Evolutionary conservation across 306 rosid genomes (phyloP), one percentile per base, ranked within the genome.

Genomic region (Clitoria ternatea): DNA sequence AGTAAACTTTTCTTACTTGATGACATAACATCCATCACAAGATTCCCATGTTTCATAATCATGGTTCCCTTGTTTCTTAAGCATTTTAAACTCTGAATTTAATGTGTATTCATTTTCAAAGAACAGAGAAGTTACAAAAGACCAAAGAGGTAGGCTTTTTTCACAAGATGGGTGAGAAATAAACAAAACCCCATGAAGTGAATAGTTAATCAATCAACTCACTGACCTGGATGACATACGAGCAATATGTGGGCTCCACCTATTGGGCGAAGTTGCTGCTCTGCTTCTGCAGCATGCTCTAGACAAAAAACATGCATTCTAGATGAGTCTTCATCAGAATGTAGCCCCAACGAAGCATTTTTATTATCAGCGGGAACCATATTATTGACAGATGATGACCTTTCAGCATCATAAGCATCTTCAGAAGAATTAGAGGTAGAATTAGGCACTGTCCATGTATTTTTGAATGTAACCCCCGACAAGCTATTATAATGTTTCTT

Each of bases 221-320:
- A 45, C 82, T 55, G 62, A 95, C 99, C 99, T 89, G 97, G 97
- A 89, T 95, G 99, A 71, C 99, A 95, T 49, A 90, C 87, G 69
- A 95, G 92, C 63, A 87, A 54, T 75, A 91, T 84, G 66, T 89
- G 80, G 45, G 87, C 96, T 70, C 99, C 97, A 57, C 99, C 99
- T 47, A 95, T 82, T 54, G 91, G 84, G 43, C 82, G 88, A 77
- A 95, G 97, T 81, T 81, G 96, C 86, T 91, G 80, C 82, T 91
- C 97, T 30, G 87, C 97, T 74, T 89, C 97, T 68, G 75, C 77
- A 24, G 99, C 99, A 82, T 95, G 99, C 85, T 91, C 99, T 29
- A 91, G 91, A 80, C 99, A 95, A 76, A 95, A 95, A 39, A 95
- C 92, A 84, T 95, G 99, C 92, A 89, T 75, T 81, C 97, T 89